These are phyloP conservation scores for Hypsizygus ulmarius DNA, from an alignment of 1,284 basidiomycete species.

Conservation along the genomic window DNA sequence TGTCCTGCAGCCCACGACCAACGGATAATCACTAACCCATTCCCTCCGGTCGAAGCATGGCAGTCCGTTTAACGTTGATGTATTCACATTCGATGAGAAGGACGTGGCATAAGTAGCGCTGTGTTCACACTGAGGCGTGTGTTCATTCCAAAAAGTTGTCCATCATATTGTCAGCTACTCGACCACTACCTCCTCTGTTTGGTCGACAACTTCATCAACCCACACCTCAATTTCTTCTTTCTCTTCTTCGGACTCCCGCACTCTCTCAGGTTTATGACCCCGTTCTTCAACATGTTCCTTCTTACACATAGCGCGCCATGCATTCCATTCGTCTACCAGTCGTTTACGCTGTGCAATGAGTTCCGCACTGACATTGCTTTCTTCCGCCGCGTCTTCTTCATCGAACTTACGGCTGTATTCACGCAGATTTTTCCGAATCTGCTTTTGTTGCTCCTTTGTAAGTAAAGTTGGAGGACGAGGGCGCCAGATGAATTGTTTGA, in stretches of 20 bases:
- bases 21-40: constrained; percentile 10
- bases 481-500: constrained; percentile 99
- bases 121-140: constrained; percentile 19
- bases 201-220: constrained; percentile 89
- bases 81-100: constrained; percentile 23
- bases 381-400: constrained; percentile 95
- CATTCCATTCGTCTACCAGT: constrained; percentile 98
- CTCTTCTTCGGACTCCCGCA: constrained; percentile 51
- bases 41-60: constrained; percentile 13
- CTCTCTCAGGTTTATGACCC: constrained; percentile 36
- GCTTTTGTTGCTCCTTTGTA: constrained; percentile 85
- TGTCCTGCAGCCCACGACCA: constrained; percentile 13
- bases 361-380: constrained; percentile 92
- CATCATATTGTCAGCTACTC: constrained; percentile 32
- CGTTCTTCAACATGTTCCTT: constrained; percentile 39
- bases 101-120: constrained; percentile 1
- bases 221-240: constrained; percentile 89
- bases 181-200: constrained; percentile 78
- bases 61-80: constrained; percentile 20
- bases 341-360: constrained; percentile 89
- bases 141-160: constrained; percentile 13
- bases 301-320: constrained; percentile 63
- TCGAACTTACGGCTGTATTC: constrained; percentile 94
- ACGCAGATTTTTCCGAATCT: constrained; percentile 86
- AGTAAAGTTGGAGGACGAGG: constrained; percentile 89